Conservation (phyloP, 2,329 filamentous ascomycete genomes). For the Cercospora sp. region DNA sequence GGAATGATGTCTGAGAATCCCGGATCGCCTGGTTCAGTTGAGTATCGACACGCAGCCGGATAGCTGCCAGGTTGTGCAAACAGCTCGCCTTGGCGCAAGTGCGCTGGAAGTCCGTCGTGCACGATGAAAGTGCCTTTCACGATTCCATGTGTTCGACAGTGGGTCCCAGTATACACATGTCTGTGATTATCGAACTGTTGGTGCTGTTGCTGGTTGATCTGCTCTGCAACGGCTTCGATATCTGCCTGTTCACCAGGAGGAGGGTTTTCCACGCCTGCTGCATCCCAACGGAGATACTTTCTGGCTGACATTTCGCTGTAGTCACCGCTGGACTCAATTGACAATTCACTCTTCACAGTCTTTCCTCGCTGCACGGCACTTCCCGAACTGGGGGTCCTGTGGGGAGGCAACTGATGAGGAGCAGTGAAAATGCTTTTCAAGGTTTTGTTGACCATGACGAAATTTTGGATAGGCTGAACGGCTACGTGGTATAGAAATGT, state of each 20-base stretch:
- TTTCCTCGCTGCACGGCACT: background rate
- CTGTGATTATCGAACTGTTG: slow-evolving; percentile 47
- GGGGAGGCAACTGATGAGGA: slow-evolving; percentile 6
- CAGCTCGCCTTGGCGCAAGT: slow-evolving; percentile 47
- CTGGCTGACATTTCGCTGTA: slow-evolving; percentile 13
- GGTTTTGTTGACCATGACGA: slow-evolving; percentile 20
- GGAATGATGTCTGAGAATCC: slow-evolving; percentile 47
- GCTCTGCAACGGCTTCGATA: slow-evolving; percentile 48
- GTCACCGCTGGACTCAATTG: background rate
- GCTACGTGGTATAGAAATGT: background rate
- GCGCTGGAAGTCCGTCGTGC: slow-evolving; percentile 43
- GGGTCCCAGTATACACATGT: slow-evolving; percentile 45
- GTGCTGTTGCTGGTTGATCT: slow-evolving; percentile 50
- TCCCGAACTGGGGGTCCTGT: background rate
- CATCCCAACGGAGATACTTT: slow-evolving; percentile 23
- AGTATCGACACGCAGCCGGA: slow-evolving; percentile 42
- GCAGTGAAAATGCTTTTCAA: slow-evolving; percentile 23
- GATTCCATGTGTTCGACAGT: slow-evolving; percentile 51
- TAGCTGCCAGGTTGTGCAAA: slow-evolving; percentile 37
- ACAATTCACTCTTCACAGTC: background rate
- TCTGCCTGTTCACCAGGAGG: slow-evolving; percentile 45
- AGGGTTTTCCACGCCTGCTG: slow-evolving; percentile 43
- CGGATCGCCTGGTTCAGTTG: slow-evolving; percentile 37
- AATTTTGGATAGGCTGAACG: background rate
- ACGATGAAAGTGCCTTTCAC: slow-evolving; percentile 52